Evolutionary conservation across 2,329 filamentous ascomycete species (phyloP).

Genomic region (Waltergamsia citrina): DNA sequence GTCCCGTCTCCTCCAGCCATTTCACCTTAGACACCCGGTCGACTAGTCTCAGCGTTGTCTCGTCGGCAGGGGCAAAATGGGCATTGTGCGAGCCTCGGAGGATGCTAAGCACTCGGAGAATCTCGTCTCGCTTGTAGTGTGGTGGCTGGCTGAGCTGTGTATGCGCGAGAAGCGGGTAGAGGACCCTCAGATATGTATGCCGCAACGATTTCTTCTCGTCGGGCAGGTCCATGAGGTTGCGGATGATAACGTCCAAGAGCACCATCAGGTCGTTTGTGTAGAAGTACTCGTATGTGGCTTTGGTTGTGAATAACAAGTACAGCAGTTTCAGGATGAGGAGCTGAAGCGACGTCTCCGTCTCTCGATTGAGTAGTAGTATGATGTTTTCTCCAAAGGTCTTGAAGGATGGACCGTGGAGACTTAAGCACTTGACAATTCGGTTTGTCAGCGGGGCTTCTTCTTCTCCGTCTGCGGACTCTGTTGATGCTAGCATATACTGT

Average conservation of each 20-base stretch:
- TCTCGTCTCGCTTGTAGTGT: constrained; percentile 85
- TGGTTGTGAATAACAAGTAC: constrained; percentile 90
- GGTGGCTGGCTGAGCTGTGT: constrained; percentile 81
- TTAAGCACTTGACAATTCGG: constrained; percentile 84
- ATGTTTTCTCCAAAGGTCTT: constrained; percentile 98
- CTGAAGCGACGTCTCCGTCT: constrained; percentile 89
- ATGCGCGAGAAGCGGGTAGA: constrained; percentile 83
- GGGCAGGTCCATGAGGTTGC: constrained; percentile 91
- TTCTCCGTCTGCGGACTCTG: constrained; percentile 32
- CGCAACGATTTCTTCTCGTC: constrained; percentile 69
- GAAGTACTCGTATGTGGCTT: constrained; percentile 91
- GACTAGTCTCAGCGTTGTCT: constrained; percentile 70
- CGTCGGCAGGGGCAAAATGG: constrained; percentile 74
- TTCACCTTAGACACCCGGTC: constrained; percentile 64
- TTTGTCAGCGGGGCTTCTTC: constrained; percentile 62
- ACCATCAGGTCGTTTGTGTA: constrained; percentile 96
- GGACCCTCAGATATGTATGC: constrained; percentile 88
- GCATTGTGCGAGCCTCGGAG: constrained; percentile 54
- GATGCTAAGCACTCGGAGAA: constrained; percentile 65
- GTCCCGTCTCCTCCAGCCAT: constrained; percentile 49
- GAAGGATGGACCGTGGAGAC: constrained; percentile 68
- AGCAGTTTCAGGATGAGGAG: constrained; percentile 93
- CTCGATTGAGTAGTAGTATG: constrained; percentile 87
- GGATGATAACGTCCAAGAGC: constrained; percentile 88
- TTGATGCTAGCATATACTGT: constrained; percentile 85